Evolutionary conservation across 768 basidiomycete genomes (phyloP), one percentile per base, ranked within the genome.

Genomic region (Russula emetica): DNA sequence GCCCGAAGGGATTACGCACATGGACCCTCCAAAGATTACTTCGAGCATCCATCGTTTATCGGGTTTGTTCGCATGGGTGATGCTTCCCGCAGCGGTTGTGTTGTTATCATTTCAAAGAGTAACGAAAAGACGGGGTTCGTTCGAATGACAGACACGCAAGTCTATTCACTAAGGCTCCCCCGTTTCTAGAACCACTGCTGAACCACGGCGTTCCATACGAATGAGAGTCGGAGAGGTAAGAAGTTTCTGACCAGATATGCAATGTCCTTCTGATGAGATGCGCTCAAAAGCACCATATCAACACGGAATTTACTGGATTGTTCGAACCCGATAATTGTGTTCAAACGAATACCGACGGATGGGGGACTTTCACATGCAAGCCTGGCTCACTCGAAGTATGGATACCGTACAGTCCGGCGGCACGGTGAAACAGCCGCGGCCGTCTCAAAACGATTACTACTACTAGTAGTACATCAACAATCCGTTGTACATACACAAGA

Each of bases 41-140:
- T 82, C 60, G 72, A 75, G 18, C 72, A 80, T 50, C 78, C 70
- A 28, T 85, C 88, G 67, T 91, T 84, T 70, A 84, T 93, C 69
- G 92, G 88, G 22, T 93, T 90, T 68, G 84, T 88, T 61, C 82
- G 91, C 49, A 75, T 76, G 72, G 92, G 92, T 14, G 77, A 85
- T 72, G 64, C 71, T 11, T 68, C 72, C 47, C 82, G 80, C 70
- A 67, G 72, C 13, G 90, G 88, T 14, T 92, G 90, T 65, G 88
- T 77, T 1, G 90, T 92, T 1, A 73, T 92, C 20, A 70, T 92
- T 14, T 88, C 87, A 72, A 91, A 90, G 70, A 32, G 77, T 28
- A 42, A 65, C 66, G 34, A 58, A 67, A 32, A 47, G 52, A 18
- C 63, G 28, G 10, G 60, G 60, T 64, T 22, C 40, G 67, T 67